Evolutionary conservation across 352 stramenopile species (phyloP), one percentile per base, ranked within the genome.

Genomic region (Phytophthora ohioensis): DNA sequence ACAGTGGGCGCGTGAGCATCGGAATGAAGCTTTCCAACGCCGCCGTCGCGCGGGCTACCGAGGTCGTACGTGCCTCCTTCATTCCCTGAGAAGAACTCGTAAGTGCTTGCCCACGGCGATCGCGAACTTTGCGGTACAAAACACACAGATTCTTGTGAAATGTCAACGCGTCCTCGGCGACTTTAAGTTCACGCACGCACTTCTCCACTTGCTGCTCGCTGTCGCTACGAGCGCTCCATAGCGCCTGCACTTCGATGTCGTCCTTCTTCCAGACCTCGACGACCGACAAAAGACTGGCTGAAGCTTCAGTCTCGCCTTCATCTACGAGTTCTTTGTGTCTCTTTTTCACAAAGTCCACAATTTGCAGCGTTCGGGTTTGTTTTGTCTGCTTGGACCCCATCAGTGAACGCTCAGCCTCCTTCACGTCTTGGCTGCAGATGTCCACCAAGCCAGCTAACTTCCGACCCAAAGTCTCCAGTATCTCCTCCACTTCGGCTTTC

Each of bases 1-100:
- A 64, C 9, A 93, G 58, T 1, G 75, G 69, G 6, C 57, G 60
- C 10, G 73, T 78, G 11, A 94, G 73, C 53, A 83, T 82, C 3
- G 81, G 76, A 13, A 94, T 79, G 27, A 75, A 82, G 2, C 38
- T 43, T 60, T 75, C 61, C 43, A 93, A 57, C 15, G 80, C 75
- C 12, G 57, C 52, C 12, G 75, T 78, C 9, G 83, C 73, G 5
- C 64, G 61, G 3, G 71, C 48, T 47, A 84, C 67, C 0, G 72
- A 84, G 4, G 38, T 39, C 8, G 46, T 13, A 15, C 73, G 62
- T 12, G 58, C 42, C n/a, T 75, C 67, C 32, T 88, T 62, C 59
- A 80, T 57, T 21, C 36, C n/a, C 55, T 73, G 48, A 27, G 60
- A 52, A 13, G 69, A 73, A 5, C 51, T 66, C 31, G 71, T 57